Conservation (phyloP, 768 basidiomycete genomes). For the Chiua virens region DNA sequence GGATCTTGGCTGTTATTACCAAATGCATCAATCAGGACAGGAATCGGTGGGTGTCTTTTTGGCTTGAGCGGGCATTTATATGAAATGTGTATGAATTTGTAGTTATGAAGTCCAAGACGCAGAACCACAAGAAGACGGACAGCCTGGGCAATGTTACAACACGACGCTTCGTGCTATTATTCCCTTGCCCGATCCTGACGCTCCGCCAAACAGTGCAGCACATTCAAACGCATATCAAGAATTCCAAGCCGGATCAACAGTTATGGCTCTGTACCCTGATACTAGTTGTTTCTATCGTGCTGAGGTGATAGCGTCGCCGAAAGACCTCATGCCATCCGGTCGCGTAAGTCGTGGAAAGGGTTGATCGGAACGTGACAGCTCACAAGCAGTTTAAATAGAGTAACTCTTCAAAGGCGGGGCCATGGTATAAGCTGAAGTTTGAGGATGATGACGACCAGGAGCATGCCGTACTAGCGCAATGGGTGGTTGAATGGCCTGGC, state of each 20-base stretch:
- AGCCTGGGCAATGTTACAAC: slow-evolving; percentile 68
- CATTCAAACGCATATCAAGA: slow-evolving; percentile 72
- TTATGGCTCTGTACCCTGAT: slow-evolving; percentile 88
- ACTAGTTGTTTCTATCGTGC: slow-evolving; percentile 91
- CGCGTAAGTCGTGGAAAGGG: slow-evolving; percentile 35
- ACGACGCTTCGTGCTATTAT: slow-evolving; percentile 72
- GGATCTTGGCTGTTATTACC: slow-evolving; percentile 80
- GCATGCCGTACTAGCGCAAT: slow-evolving; percentile 71
- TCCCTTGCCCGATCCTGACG: slow-evolving; percentile 74
- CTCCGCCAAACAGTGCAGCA: slow-evolving; percentile 53
- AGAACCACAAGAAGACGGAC: slow-evolving; percentile 79
- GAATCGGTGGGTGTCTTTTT: slow-evolving; percentile 47
- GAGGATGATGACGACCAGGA: slow-evolving; percentile 89
- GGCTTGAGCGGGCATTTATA: background rate
- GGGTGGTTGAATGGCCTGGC: slow-evolving; percentile 81
- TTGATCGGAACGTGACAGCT: slow-evolving; percentile 3
- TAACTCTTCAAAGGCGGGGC: slow-evolving; percentile 46
- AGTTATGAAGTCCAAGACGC: slow-evolving; percentile 88
- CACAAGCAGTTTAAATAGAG: slow-evolving; percentile 18
- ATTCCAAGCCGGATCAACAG: slow-evolving; percentile 68
- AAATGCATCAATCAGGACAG: slow-evolving; percentile 72
- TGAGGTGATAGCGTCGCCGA: slow-evolving; percentile 73
- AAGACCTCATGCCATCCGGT: slow-evolving; percentile 36
- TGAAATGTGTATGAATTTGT: background rate
- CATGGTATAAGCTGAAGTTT: slow-evolving; percentile 78